phyloP scores from a whole-genome alignment of 2,329 filamentous ascomycete genomes.

The Trichoderma simmonsii region DNA sequence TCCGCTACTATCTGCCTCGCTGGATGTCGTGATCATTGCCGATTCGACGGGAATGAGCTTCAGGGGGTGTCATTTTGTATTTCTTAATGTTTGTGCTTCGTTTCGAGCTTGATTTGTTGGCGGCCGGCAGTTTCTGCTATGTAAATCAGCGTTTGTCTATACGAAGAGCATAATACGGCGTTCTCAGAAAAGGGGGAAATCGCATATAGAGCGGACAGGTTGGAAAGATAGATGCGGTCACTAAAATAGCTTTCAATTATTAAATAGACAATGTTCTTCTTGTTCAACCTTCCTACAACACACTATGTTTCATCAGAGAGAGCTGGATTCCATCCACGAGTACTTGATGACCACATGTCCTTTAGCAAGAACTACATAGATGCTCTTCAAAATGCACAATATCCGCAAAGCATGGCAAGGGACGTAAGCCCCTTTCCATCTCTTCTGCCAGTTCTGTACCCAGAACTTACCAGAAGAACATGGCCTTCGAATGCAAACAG shows the following conservation, averaged over 20 bases:
- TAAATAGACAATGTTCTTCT: not conserved
- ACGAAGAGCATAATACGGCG: not conserved
- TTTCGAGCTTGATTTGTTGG: not conserved
- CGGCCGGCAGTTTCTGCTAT: not conserved
- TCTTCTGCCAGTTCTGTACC: not conserved
- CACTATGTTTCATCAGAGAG: not conserved
- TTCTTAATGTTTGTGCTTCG: not conserved
- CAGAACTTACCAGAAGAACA: not conserved
- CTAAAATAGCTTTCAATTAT: not conserved
- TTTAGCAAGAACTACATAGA: not conserved
- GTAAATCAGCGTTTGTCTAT: not conserved
- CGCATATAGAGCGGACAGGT: not conserved
- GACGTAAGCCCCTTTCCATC: not conserved
- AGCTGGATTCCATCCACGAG: not conserved
- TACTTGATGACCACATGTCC: not conserved
- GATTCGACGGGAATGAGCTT: not conserved
- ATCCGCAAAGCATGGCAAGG: not conserved
- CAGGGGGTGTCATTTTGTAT: not conserved
- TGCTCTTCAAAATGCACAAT: not conserved
- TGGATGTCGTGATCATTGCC: conserved; percentile 30
- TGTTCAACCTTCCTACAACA: not conserved
- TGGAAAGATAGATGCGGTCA: not conserved
- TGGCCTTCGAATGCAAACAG: not conserved
- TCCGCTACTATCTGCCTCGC: conserved; percentile 64
- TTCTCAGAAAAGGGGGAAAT: not conserved